A percentile compares a stretch with the other conserved stretches of the same genome.
Conservation (phyloP, 345 rosid genomes). For the Sonneratia alba region DNA sequence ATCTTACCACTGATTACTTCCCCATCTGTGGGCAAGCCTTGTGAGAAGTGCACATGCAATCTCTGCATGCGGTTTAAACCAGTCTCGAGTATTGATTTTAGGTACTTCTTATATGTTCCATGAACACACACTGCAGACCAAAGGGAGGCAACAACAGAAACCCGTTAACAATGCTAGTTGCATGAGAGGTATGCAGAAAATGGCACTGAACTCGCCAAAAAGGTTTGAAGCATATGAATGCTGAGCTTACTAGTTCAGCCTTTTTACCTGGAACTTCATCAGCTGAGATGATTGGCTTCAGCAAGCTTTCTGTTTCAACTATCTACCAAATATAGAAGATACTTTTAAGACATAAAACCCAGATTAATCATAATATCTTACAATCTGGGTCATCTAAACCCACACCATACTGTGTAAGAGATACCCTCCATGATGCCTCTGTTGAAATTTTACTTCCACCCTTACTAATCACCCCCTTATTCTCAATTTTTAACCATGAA, state of each 20-base stretch:
- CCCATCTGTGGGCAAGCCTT: conserved; percentile 76
- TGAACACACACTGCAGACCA: conserved; percentile 68
- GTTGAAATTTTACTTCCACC: background rate
- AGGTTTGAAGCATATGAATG: background rate
- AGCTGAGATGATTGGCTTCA: conserved; percentile 57
- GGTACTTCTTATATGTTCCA: conserved; percentile 68
- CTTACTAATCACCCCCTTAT: no score
- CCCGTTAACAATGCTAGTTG: background rate
- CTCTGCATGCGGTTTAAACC: conserved; percentile 84
- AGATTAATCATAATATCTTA: background rate
- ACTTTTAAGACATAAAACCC: background rate
- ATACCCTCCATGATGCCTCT: background rate
- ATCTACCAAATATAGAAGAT: conserved; percentile 30
- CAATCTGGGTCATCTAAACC: no score
- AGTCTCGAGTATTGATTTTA: conserved; percentile 61
- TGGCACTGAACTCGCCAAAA: background rate
- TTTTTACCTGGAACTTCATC: conserved; percentile 58
- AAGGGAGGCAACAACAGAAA: background rate
- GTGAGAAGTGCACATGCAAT: conserved; percentile 79
- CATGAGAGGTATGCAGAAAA: background rate
- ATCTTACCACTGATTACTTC: conserved; percentile 73
- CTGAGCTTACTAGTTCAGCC: background rate
- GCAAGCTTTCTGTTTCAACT: conserved; percentile 67
- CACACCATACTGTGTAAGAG: no score
- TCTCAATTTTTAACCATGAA: no score